phyloP scores from a whole-genome alignment of 163 green algal species.

The Scenedesmus sp. region DNA sequence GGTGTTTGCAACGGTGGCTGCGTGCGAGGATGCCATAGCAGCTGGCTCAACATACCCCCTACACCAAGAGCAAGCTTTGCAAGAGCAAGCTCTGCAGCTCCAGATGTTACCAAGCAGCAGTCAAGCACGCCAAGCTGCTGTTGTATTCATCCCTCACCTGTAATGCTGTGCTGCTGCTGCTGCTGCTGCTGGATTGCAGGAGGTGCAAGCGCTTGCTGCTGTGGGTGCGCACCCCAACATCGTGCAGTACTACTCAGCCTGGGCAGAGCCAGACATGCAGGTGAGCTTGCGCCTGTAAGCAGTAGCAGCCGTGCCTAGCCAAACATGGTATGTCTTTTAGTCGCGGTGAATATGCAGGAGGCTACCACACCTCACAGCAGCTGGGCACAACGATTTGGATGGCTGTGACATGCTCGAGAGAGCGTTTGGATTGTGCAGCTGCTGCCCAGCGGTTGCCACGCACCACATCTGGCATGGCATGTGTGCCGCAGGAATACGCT shows the following conservation, averaged over 20 bases:
- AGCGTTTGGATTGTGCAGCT: too few species aligned
- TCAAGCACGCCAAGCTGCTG: too few species aligned
- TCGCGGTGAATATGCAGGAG: too few species aligned
- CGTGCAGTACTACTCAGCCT: slow-evolving; percentile 83
- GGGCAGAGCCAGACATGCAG: slow-evolving; percentile 75
- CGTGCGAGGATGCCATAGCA: not conserved
- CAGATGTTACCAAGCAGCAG: not conserved
- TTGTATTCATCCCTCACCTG: too few species aligned
- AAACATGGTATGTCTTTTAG: not conserved
- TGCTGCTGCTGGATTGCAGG: slow-evolving; percentile 58
- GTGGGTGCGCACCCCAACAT: slow-evolving; percentile 83
- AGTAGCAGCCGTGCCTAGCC: not conserved
- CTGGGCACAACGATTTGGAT: too few species aligned
- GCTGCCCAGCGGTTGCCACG: too few species aligned
- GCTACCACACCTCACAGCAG: too few species aligned
- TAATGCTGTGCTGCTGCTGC: not conserved
- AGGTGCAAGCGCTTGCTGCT: slow-evolving; percentile 83
- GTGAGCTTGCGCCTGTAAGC: not conserved
- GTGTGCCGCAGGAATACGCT: too few species aligned
- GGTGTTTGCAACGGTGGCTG: too few species aligned
- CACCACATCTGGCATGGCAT: too few species aligned
- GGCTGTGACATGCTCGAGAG: too few species aligned
- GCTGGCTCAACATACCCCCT: too few species aligned
- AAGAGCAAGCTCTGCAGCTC: not conserved
- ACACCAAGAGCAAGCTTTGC: not conserved